Evolutionary conservation across 306 rosid genomes (phyloP).

Genomic region (Aeschynomene evenia): DNA sequence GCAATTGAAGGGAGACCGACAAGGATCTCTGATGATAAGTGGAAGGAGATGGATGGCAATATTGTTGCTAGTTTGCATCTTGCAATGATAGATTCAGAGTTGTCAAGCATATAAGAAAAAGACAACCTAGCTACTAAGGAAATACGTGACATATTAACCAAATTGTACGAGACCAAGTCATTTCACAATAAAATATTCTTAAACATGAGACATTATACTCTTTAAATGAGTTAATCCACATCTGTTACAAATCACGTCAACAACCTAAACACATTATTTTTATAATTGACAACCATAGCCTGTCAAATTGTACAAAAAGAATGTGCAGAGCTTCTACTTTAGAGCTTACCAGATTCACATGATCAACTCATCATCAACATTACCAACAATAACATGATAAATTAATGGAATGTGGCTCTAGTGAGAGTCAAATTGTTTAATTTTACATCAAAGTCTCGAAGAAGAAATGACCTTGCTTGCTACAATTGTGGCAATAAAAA

Average conservation of each 20-base stretch:
- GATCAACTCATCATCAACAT: not conserved
- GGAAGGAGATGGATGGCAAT: not conserved
- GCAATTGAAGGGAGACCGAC: not conserved
- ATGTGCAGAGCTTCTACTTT: not conserved
- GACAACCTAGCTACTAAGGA: not conserved
- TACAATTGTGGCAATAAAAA: not conserved
- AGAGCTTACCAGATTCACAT: not conserved
- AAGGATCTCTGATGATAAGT: not conserved
- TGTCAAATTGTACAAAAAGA: not conserved
- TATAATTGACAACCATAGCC: not conserved
- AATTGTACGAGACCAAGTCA: conserved; percentile 5
- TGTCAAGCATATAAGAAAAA: not conserved
- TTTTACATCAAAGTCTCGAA: not conserved
- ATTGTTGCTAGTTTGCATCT: not conserved
- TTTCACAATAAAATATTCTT: conserved; percentile 6
- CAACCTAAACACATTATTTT: not conserved
- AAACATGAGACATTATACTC: not conserved
- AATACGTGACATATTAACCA: not conserved
- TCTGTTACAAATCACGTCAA: not conserved
- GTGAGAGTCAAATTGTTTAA: not conserved
- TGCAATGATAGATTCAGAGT: not conserved
- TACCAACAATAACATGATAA: not conserved
- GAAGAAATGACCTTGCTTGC: too few species aligned
- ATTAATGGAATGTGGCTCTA: not conserved
- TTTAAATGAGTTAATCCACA: not conserved